Conservation (phyloP, 1,139 yeast genomes). For the Diutina neorugosa region DNA sequence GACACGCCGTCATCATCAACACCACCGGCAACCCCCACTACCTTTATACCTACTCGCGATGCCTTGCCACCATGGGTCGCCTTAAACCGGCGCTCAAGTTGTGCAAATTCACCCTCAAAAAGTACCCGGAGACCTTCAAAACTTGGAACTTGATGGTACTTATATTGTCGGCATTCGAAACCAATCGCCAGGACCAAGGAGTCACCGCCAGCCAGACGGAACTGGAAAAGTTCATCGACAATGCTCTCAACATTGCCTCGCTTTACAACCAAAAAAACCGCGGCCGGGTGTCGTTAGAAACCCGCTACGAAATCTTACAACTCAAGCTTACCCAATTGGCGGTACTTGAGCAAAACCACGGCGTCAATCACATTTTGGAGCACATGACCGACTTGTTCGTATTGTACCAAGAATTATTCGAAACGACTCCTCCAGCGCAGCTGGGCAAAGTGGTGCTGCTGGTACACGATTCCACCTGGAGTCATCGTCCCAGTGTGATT, state of each 20-base stretch:
- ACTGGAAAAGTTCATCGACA: slow-evolving; percentile 28
- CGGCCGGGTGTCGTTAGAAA: slow-evolving; percentile 9
- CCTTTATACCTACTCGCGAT: slow-evolving; percentile 27
- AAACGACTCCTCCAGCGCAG: slow-evolving; percentile 9
- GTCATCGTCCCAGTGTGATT: slow-evolving; percentile 36
- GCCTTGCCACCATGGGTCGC: slow-evolving; percentile 19
- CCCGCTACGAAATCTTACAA: slow-evolving; percentile 50
- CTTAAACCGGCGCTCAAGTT: slow-evolving; percentile 22
- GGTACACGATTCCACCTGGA: slow-evolving; percentile 17
- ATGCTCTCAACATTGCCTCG: slow-evolving; percentile 33
- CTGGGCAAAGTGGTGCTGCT: background rate
- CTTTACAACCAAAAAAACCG: slow-evolving; percentile 16
- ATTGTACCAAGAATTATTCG: slow-evolving; percentile 43
- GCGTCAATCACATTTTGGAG: slow-evolving; percentile 51
- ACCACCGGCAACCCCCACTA: slow-evolving; percentile 23
- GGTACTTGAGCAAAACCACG: slow-evolving; percentile 51
- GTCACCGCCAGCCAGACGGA: slow-evolving; percentile 11
- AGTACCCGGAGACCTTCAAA: slow-evolving; percentile 31
- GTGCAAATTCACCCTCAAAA: slow-evolving; percentile 31
- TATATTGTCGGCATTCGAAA: slow-evolving; percentile 19
- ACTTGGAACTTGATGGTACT: slow-evolving; percentile 29
- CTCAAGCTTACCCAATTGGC: slow-evolving; percentile 69
- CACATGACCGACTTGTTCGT: slow-evolving; percentile 55
- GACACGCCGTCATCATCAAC: slow-evolving; percentile 27
- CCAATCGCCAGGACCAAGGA: background rate